Conservation (phyloP, 331 rosid species). For the Stylosanthes scabra region DNA sequence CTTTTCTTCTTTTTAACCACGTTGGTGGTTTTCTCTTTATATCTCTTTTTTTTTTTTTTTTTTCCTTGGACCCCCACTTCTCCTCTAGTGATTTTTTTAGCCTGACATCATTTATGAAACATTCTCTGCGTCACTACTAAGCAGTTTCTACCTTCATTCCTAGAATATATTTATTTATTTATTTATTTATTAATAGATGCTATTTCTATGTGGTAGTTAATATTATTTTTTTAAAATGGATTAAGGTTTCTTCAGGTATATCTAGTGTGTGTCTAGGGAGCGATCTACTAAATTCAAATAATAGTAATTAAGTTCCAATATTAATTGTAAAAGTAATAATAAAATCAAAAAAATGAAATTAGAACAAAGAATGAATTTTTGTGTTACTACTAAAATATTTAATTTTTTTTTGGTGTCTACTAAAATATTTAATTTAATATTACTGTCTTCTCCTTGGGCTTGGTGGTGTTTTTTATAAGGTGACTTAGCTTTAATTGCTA, state of each 20-base stretch:
- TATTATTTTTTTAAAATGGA: too few relatives aligned
- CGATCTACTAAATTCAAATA: not conserved
- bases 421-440: not conserved
- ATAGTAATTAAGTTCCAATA: not conserved
- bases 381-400: not conserved
- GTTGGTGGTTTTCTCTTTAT: conserved; percentile 41
- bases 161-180: conserved; percentile 23
- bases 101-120: conserved; percentile 42
- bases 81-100: conserved; percentile 18
- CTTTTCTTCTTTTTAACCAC: conserved; percentile 46
- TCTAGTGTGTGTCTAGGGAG: conserved; percentile 10
- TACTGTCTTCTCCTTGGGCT: conserved; percentile 20
- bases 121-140: conserved; percentile 56
- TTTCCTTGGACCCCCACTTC: conserved; percentile 40
- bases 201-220: not conserved
- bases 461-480: conserved; percentile 18
- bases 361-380: not conserved
- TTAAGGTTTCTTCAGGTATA: conserved; percentile 9
- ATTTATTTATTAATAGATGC: not conserved
- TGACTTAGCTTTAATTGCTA: conserved; percentile 27
- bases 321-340: not conserved
- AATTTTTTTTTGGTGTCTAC: too few relatives aligned
- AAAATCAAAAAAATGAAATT: not conserved
- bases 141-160: conserved; percentile 33
- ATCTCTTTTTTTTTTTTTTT: conserved; percentile 30